phyloP scores from a whole-genome alignment of 2,329 filamentous ascomycete species.

The Didymella arachidicola region DNA sequence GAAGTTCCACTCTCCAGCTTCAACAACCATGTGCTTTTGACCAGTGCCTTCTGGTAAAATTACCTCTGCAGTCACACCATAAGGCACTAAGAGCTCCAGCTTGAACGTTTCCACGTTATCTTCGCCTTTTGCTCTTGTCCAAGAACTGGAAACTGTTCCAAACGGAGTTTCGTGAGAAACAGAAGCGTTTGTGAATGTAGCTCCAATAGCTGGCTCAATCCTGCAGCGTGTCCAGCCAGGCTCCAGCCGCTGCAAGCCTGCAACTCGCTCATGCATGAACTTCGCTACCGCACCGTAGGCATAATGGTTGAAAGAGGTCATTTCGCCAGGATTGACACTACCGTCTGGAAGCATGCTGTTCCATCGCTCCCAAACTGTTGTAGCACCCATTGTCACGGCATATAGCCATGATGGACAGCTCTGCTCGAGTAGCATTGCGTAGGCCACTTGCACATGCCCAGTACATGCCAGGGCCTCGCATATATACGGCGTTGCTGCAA shows the following conservation, averaged over 20 bases:
- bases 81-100: not conserved
- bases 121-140: not conserved
- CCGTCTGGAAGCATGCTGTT: slow-evolving; percentile 58
- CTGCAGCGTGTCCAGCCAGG: not conserved
- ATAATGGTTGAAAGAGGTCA: slow-evolving; percentile 49
- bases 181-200: not conserved
- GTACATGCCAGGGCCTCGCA: slow-evolving; percentile 8
- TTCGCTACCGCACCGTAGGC: slow-evolving; percentile 54
- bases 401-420: slow-evolving; percentile 59
- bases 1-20: too few species aligned
- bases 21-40: too few species aligned
- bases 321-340: slow-evolving; percentile 54
- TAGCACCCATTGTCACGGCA: slow-evolving; percentile 56
- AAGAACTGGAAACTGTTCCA: not conserved
- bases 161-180: not conserved
- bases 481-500: slow-evolving; percentile 23
- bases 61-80: too few species aligned
- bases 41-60: too few species aligned
- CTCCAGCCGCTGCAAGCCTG: not conserved
- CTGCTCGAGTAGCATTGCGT: slow-evolving; percentile 50
- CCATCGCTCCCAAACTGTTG: slow-evolving; percentile 62
- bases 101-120: not conserved
- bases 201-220: not conserved
- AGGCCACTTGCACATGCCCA: slow-evolving; percentile 21
- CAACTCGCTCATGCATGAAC: slow-evolving; percentile 46